Evolutionary conservation across 148 eudicot genomes (phyloP).

Genomic region (Amaranthus hypochondriacus): DNA sequence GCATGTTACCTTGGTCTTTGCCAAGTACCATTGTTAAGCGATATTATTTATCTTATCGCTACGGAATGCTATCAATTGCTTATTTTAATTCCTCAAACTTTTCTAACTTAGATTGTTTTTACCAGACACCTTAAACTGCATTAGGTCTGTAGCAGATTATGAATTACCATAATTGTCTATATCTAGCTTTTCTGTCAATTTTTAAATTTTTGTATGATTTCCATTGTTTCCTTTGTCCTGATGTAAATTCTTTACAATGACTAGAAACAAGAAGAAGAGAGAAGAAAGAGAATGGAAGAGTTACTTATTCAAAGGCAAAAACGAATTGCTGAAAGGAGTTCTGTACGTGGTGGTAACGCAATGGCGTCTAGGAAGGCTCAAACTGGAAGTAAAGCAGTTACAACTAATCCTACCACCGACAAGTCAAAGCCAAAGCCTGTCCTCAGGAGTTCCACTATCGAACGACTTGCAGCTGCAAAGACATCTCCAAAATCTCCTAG

Average conservation of each 20-base stretch:
- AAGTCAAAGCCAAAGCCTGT: constrained; percentile 47
- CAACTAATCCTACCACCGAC: constrained; percentile 22
- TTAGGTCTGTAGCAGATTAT: background rate
- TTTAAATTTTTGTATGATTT: background rate
- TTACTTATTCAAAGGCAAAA: constrained; percentile 49
- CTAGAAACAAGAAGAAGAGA: constrained; percentile 62
- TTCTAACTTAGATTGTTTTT: background rate
- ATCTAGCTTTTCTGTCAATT: background rate
- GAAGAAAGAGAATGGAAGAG: constrained; percentile 65
- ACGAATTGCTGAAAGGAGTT: constrained; percentile 78
- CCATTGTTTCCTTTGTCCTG: background rate
- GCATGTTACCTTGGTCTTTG: no score
- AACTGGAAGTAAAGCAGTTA: constrained; percentile 33
- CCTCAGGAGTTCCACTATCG: constrained; percentile 68
- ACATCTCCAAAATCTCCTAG: constrained; percentile 35
- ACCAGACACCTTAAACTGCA: background rate
- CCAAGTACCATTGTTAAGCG: no score
- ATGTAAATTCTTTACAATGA: background rate
- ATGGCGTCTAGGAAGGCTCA: constrained; percentile 26
- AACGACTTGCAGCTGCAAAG: constrained; percentile 64
- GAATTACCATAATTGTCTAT: background rate
- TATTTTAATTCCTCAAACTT: background rate
- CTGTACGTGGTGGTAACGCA: constrained; percentile 25
- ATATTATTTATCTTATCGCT: no score
- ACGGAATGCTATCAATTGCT: background rate